These are phyloP conservation scores for Phytopythium litorale DNA, from an alignment of 352 stramenopile genomes.

Conservation along the genomic window DNA sequence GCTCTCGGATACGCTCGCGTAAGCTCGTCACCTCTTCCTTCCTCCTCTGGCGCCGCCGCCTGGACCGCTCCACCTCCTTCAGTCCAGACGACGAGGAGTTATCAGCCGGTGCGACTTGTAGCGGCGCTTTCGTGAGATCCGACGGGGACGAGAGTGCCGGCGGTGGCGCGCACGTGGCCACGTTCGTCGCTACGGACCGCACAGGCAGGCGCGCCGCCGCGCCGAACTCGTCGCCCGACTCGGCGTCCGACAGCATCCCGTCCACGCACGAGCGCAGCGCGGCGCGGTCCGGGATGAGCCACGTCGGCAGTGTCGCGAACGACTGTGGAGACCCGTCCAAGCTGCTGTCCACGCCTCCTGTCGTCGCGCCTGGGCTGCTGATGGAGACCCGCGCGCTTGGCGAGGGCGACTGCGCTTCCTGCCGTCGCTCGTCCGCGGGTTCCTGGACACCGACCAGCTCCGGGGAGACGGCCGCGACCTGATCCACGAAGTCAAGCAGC, in stretches of 20 bases:
- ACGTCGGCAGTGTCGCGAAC: slow-evolving; percentile 1
- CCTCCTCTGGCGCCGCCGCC: slow-evolving; percentile 16
- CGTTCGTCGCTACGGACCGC: not conserved
- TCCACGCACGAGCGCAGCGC: not conserved
- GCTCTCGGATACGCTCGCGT: slow-evolving; percentile 9
- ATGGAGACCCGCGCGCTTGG: not conserved
- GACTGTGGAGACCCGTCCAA: not conserved
- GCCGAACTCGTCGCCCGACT: not conserved
- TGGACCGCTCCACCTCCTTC: slow-evolving; percentile 1
- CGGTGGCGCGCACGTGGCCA: not conserved
- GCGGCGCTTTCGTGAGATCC: not conserved
- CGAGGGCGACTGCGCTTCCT: too few relatives aligned
- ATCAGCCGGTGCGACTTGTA: not conserved
- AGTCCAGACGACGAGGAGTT: not conserved
- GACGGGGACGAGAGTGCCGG: not conserved
- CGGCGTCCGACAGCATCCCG: not conserved
- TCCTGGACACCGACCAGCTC: not conserved
- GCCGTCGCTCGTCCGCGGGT: not conserved
- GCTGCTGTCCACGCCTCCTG: not conserved
- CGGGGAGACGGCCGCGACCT: not conserved
- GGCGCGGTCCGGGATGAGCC: not conserved
- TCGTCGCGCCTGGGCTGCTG: not conserved
- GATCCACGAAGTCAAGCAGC: not conserved
- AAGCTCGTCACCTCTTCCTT: slow-evolving; percentile 29
- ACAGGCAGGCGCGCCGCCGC: not conserved